These are phyloP conservation scores for Davidsoniella neocaledoniae DNA, from an alignment of 2,329 filamentous ascomycete species.

Conservation along the genomic window DNA sequence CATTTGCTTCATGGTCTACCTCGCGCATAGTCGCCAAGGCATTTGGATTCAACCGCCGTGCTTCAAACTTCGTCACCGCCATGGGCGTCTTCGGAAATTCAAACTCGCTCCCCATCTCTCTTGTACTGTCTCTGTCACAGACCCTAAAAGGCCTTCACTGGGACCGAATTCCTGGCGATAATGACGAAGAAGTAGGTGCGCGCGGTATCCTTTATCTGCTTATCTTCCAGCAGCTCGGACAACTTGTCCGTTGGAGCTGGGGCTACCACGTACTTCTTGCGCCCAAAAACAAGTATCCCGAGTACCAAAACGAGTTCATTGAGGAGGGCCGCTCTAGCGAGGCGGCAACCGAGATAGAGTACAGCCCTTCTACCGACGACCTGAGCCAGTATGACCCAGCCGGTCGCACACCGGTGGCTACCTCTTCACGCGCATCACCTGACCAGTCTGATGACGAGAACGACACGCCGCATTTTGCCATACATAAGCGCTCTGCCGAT, in stretches of 20 bases:
- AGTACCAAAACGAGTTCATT: slow-evolving; percentile 37
- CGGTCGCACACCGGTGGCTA: slow-evolving; percentile 36
- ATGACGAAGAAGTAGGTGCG: slow-evolving; percentile 85
- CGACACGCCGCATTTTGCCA: slow-evolving; percentile 10
- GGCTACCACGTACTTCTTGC: slow-evolving; percentile 91
- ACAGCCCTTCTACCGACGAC: slow-evolving; percentile 20
- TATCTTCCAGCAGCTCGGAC: slow-evolving; percentile 94
- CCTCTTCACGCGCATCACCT: slow-evolving; percentile 32
- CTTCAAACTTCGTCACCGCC: slow-evolving; percentile 85
- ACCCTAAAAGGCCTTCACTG: slow-evolving; percentile 86
- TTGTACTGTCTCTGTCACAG: slow-evolving; percentile 84
- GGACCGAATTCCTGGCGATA: slow-evolving; percentile 80
- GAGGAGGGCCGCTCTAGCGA: slow-evolving; percentile 20
- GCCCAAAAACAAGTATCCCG: slow-evolving; percentile 55
- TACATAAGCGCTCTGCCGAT: slow-evolving; percentile 6
- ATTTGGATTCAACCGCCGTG: slow-evolving; percentile 69
- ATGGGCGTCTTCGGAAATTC: slow-evolving; percentile 98
- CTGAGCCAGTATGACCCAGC: slow-evolving; percentile 36
- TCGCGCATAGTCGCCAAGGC: slow-evolving; percentile 52
- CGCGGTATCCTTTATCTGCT: slow-evolving; percentile 88
- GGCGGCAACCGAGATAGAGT: slow-evolving; percentile 35
- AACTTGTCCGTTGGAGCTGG: slow-evolving; percentile 94
- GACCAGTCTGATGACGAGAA: slow-evolving; percentile 32
- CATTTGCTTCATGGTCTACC: slow-evolving; percentile 66
- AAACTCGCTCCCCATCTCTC: slow-evolving; percentile 90